Conservation (phyloP, 345 rosid genomes). For the Eutrema yunnanense region DNA sequence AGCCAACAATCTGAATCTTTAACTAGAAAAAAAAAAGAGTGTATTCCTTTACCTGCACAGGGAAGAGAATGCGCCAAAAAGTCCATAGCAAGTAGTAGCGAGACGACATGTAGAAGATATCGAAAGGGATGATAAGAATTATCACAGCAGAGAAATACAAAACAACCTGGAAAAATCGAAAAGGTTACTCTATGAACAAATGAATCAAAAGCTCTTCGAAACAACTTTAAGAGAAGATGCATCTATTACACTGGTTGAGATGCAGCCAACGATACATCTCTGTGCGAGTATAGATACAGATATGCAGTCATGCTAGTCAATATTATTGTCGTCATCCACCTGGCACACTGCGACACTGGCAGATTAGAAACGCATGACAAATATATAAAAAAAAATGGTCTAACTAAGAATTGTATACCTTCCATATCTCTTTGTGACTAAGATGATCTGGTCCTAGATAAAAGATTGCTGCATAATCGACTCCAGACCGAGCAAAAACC, state of each 20-base stretch:
- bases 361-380: not conserved
- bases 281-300: conserved; percentile 90
- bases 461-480: conserved; percentile 72
- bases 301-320: conserved; percentile 95
- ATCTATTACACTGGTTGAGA: conserved; percentile 99
- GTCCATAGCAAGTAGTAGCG: conserved; percentile 86
- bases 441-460: conserved; percentile 87
- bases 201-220: not conserved
- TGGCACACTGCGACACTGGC: conserved; percentile 57
- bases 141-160: conserved; percentile 62
- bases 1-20: not conserved
- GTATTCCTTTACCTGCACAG: conserved; percentile 49
- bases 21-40: not conserved
- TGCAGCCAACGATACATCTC: conserved; percentile 93
- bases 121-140: conserved; percentile 71
- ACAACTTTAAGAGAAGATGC: conserved; percentile 47
- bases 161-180: conserved; percentile 54
- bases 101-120: conserved; percentile 76
- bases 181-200: not conserved
- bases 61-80: conserved; percentile 81
- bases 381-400: not conserved
- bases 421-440: conserved; percentile 87
- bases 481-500: conserved; percentile 75
- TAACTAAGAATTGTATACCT: conserved; percentile 41
- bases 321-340: conserved; percentile 92